Percentiles rank a stretch among this genome's conserved stretches.
Conservation (phyloP, 2,329 filamentous ascomycete species). For the Onygena corvina region DNA sequence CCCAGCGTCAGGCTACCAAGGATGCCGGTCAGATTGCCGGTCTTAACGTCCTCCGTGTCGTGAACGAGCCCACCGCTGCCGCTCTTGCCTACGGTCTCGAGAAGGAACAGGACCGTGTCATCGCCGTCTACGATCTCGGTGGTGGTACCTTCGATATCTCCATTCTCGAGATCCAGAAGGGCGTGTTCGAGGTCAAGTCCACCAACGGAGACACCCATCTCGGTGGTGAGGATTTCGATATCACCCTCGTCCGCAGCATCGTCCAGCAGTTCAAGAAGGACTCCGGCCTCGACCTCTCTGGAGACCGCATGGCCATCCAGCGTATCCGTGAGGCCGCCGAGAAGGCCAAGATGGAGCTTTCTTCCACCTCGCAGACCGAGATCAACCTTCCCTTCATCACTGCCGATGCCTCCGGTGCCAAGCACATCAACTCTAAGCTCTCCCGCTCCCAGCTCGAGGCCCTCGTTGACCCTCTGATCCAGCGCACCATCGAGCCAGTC, state of each 20-base stretch:
- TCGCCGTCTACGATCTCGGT: constrained; percentile 95
- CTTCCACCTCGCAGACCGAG: constrained; percentile 86
- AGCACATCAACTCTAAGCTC: constrained; percentile 97
- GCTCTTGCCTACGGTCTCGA: constrained; percentile 92
- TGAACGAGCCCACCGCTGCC: constrained; percentile 95
- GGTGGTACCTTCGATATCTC: constrained; percentile 99
- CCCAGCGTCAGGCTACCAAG: constrained; percentile 95
- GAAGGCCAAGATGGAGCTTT: constrained; percentile 99
- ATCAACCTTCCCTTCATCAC: constrained; percentile 99
- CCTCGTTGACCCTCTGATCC: constrained; percentile 82
- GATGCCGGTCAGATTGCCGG: constrained; percentile 93
- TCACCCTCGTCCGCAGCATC: constrained; percentile 82
- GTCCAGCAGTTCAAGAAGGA: constrained; percentile 96
- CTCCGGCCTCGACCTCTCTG: constrained; percentile 75
- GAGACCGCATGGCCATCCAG: constrained; percentile 96
- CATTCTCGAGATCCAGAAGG: constrained; percentile 90
- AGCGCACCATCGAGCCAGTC: constrained; percentile 76
- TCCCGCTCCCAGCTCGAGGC: constrained; percentile 84
- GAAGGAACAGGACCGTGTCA: constrained; percentile 79
- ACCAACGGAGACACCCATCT: constrained; percentile 98
- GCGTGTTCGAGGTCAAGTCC: constrained; percentile 97
- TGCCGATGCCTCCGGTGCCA: constrained; percentile 84
- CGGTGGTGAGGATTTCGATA: constrained; percentile 97
- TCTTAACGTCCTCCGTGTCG: constrained; percentile 90
- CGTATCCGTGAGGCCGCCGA: constrained; percentile 96